Evolutionary conservation across 2,329 filamentous ascomycete genomes (phyloP).

Genomic region (Westerdykella ornata): DNA sequence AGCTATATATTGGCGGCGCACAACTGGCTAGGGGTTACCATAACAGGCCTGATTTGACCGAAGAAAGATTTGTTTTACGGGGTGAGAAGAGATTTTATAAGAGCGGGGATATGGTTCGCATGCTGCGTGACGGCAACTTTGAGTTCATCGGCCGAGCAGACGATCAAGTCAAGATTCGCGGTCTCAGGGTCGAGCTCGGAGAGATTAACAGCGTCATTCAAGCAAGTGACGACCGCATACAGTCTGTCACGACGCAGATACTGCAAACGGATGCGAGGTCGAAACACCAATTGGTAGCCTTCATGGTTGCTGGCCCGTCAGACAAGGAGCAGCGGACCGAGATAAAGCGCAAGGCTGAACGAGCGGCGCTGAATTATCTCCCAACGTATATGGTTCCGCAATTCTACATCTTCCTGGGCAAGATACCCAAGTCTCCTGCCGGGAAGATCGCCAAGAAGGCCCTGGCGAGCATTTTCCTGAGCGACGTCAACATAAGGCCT

Average conservation of each 20-base stretch:
- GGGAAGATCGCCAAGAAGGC: conserved; percentile 38
- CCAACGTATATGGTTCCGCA: conserved; percentile 37
- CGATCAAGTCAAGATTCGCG: conserved; percentile 39
- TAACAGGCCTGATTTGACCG: conserved; percentile 28
- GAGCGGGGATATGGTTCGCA: conserved; percentile 35
- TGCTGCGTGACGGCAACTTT: conserved; percentile 35
- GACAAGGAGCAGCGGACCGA: conserved; percentile 7
- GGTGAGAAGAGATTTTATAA: conserved; percentile 33
- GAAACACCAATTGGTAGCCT: conserved; percentile 35
- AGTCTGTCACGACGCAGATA: conserved; percentile 26
- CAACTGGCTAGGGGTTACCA: conserved; percentile 44
- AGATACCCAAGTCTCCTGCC: conserved; percentile 35
- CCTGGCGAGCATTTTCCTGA: conserved; percentile 25
- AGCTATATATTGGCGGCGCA: conserved; percentile 43
- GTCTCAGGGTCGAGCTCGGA: conserved; percentile 34
- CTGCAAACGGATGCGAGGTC: conserved; percentile 18
- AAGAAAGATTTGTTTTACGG: conserved; percentile 25
- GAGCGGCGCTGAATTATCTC: conserved; percentile 16
- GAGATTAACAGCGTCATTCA: conserved; percentile 34
- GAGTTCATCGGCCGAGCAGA: conserved; percentile 36
- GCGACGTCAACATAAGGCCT: neutral
- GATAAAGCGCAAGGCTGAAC: conserved; percentile 16
- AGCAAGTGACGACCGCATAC: conserved; percentile 16
- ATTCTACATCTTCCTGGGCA: conserved; percentile 28
- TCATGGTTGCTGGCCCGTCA: conserved; percentile 14